These are phyloP conservation scores for Aspergillus pseudotamarii DNA, from an alignment of 2,329 filamentous ascomycete genomes.

Conservation along the genomic window DNA sequence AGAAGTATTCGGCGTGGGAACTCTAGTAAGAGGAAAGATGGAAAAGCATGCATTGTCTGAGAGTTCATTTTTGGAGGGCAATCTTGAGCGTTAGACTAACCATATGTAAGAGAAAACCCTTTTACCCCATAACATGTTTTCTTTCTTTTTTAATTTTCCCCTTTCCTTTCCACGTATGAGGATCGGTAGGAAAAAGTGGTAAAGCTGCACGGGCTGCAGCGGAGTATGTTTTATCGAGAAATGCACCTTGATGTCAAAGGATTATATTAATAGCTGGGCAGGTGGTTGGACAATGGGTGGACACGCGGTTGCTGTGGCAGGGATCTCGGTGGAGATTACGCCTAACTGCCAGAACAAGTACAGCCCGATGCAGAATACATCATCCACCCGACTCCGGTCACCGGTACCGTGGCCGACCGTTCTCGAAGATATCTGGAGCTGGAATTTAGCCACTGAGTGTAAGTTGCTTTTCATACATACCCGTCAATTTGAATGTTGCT, in stretches of 20 bases:
- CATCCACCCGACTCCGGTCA: conserved; percentile 10
- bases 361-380: conserved; percentile 11
- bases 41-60: neutral
- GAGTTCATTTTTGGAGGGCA: neutral
- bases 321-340: conserved; percentile 33
- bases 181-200: neutral
- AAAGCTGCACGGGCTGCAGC: neutral
- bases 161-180: neutral
- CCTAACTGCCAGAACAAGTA: conserved; percentile 17
- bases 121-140: neutral
- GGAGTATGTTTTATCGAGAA: neutral
- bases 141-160: neutral
- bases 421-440: conserved; percentile 1
- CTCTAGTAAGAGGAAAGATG: too few relatives aligned
- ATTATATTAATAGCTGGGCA: conserved; percentile 1
- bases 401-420: neutral
- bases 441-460: neutral
- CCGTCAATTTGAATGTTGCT: neutral
- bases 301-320: conserved; percentile 38
- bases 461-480: neutral
- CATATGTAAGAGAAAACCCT: neutral
- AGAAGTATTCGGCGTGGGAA: too few relatives aligned
- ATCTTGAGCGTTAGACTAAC: neutral
- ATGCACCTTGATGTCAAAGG: neutral
- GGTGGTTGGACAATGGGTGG: conserved; percentile 17